Evolutionary conservation across 2,329 filamentous ascomycete genomes (phyloP).

Genomic region (Penicillium paneum): DNA sequence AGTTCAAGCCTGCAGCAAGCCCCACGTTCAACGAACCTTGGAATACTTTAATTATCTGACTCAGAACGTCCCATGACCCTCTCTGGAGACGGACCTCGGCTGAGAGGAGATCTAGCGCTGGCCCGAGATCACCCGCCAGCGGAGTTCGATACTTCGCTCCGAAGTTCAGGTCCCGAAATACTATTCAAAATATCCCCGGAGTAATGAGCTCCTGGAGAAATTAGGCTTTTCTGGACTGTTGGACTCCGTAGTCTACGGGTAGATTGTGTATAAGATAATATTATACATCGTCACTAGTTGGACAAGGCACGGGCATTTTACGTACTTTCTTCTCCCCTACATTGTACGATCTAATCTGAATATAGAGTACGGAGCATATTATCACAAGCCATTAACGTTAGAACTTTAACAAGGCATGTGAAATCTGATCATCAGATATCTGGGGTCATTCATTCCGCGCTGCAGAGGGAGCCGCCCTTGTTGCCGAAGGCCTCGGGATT

Average conservation of each 20-base stretch:
- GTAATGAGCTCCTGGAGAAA: slow-evolving; percentile 6
- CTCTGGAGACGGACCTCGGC: slow-evolving; percentile 19
- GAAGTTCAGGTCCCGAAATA: not conserved
- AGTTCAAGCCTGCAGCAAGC: not conserved
- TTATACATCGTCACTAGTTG: not conserved
- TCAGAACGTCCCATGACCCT: slow-evolving; percentile 15
- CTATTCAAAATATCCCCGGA: slow-evolving; percentile 8
- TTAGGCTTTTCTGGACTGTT: not conserved
- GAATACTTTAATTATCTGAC: slow-evolving; percentile 10
- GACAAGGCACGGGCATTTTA: not conserved
- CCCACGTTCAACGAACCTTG: not conserved
- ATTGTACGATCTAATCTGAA: not conserved
- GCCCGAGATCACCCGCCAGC: slow-evolving; percentile 21
- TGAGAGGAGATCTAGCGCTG: slow-evolving; percentile 17
- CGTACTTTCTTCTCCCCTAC: not conserved
- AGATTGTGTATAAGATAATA: not conserved
- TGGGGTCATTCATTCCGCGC: slow-evolving; percentile 11
- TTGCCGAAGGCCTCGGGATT: slow-evolving; percentile 30
- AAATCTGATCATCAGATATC: slow-evolving; percentile 20
- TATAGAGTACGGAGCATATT: not conserved
- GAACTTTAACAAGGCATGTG: slow-evolving; percentile 20
- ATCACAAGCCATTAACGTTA: slow-evolving; percentile 15
- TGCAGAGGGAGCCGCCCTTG: slow-evolving; percentile 18
- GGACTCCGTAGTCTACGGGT: not conserved
- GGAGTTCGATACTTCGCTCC: slow-evolving; percentile 15